Evolutionary conservation across 768 basidiomycete genomes (phyloP).

Genomic region (Dendrothele bispora): DNA sequence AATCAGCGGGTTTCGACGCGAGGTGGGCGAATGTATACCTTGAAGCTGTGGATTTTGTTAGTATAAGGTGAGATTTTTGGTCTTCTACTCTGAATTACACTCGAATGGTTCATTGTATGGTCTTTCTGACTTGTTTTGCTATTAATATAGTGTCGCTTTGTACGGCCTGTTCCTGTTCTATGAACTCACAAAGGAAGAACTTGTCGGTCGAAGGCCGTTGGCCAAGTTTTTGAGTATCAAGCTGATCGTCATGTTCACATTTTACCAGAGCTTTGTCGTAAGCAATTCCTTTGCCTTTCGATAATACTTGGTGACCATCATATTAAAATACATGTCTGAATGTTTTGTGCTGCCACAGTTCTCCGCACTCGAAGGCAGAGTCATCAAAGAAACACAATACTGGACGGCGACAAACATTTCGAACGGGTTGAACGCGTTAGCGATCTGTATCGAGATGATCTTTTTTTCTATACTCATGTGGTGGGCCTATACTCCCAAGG

Average conservation of each 20-base stretch:
- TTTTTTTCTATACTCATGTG: slow-evolving; percentile 75
- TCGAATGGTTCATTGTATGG: background rate
- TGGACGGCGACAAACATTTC: slow-evolving; percentile 87
- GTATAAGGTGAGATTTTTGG: slow-evolving; percentile 60
- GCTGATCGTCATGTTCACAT: slow-evolving; percentile 84
- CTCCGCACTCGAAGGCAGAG: slow-evolving; percentile 58
- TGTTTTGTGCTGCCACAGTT: slow-evolving; percentile 63
- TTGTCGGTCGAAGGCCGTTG: slow-evolving; percentile 73
- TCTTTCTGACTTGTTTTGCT: slow-evolving; percentile 2
- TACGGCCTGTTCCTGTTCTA: slow-evolving; percentile 88
- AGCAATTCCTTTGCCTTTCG: slow-evolving; percentile 21
- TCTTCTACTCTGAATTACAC: too few species aligned
- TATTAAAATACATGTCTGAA: slow-evolving; percentile 6
- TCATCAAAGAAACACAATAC: slow-evolving; percentile 76
- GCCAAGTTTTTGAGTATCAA: slow-evolving; percentile 89
- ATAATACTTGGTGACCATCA: background rate
- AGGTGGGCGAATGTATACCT: slow-evolving; percentile 71
- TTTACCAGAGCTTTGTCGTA: slow-evolving; percentile 81
- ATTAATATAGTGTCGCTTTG: slow-evolving; percentile 61
- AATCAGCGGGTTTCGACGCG: slow-evolving; percentile 55
- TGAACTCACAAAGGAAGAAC: slow-evolving; percentile 75
- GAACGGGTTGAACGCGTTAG: slow-evolving; percentile 79
- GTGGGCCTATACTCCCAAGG: slow-evolving; percentile 77
- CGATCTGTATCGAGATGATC: slow-evolving; percentile 91
- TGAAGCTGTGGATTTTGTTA: slow-evolving; percentile 72